Conservation (phyloP, 345 rosid genomes). For the Salix brachista region DNA sequence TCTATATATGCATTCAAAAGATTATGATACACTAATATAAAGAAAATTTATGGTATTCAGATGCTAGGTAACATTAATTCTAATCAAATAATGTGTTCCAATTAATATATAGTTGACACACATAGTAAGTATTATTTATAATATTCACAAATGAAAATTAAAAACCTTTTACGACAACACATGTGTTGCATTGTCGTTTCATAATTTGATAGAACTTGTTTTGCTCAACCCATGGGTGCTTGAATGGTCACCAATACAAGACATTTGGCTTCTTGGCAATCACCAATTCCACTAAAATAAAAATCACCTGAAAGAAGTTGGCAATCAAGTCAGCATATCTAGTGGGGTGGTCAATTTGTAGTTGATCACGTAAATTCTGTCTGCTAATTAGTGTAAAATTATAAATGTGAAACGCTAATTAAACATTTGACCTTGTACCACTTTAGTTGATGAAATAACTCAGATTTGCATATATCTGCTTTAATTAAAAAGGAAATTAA, state of each 20-base stretch:
- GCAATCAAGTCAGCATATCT: conserved; percentile 10
- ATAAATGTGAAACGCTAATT: neutral
- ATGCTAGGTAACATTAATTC: neutral
- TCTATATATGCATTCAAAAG: neutral
- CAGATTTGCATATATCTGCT: no score
- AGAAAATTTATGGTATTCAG: no score
- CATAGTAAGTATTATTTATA: neutral
- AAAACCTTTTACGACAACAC: no score
- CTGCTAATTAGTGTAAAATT: neutral
- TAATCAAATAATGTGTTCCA: neutral
- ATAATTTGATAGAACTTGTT: neutral
- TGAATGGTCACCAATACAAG: conserved; percentile 12
- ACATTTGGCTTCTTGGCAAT: neutral
- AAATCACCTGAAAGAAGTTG: conserved; percentile 13
- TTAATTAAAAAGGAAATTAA: neutral
- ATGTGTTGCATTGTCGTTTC: no score
- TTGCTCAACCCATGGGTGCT: neutral
- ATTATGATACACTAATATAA: neutral
- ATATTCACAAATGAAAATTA: neutral
- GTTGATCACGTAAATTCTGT: conserved; percentile 4
- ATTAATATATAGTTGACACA: neutral
- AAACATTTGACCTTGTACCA: neutral
- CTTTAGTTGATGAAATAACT: neutral
- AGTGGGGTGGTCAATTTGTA: conserved; percentile 15
- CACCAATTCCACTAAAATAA: neutral